Evolutionary conservation across 1,139 yeast genomes (phyloP), one percentile per base, ranked within the genome.

Genomic region (Zhuliangozyma parablackwelliae): DNA sequence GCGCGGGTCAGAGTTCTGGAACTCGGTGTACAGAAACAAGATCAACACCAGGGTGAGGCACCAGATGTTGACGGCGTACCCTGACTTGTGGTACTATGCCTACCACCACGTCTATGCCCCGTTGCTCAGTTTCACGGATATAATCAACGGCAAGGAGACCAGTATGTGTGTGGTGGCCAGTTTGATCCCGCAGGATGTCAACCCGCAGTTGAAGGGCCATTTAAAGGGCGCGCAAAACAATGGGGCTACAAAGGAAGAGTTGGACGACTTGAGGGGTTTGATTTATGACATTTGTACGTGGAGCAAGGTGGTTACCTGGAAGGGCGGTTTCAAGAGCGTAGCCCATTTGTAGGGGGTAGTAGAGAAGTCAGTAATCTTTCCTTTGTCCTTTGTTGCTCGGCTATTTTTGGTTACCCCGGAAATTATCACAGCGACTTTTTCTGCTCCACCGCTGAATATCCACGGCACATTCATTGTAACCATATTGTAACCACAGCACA

Each of bases 101-200:
- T 66, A 82, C 40, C 78, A 80, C 41, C 80, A 83, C 51, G 90
- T 84, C 10, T 90, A 89, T 53, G 78, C 87, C 0, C 89, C 95
- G 10, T 59, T 89, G 31, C 69, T 89, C 41, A 82, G 95, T 26
- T 84, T 61, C 54, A 75, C 81, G 10, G 82, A 72, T 5, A 69
- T 87, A 2, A 63, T 89, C 29, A 58, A 71, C 9, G 81, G 85
- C 1, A 71, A 68, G 44, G 96, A 88, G 45, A 83, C 96, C 0
- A 80, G 92, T 29, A 57, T 87, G 49, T 82, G 88, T 32, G 79
- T 89, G 5, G 78, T 89, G 25, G 83, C 95, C 1, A 74, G 90
- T 43, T 70, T 90, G 50, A 81, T 89, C 10, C 97, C 97, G 0
- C 96, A 87, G 55, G 95, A 89, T 57, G 96, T 89, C n/a, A 87